phyloP scores from a whole-genome alignment of 2,329 filamentous ascomycete species.

The Cordyceps farinosa region DNA sequence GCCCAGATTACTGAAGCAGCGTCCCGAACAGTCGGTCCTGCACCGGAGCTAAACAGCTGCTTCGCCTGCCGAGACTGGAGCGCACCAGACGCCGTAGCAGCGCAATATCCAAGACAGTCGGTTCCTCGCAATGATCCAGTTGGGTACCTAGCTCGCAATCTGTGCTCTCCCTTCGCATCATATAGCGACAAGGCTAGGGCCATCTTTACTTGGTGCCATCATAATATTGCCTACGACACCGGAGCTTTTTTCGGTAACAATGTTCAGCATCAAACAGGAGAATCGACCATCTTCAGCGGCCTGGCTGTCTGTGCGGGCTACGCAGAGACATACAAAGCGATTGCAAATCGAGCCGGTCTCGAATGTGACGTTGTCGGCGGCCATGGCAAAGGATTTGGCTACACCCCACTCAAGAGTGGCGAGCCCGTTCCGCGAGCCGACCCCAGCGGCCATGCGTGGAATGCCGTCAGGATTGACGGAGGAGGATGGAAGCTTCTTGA shows the following conservation, averaged over 20 bases:
- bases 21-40: conserved; percentile 29
- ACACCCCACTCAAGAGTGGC: conserved; percentile 59
- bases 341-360: conserved; percentile 76
- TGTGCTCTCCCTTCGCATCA: conserved; percentile 77
- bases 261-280: conserved; percentile 64
- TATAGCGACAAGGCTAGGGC: conserved; percentile 86
- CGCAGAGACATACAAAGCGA: conserved; percentile 72
- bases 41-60: conserved; percentile 48
- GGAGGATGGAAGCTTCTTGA: conserved; percentile 91
- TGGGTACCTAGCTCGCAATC: conserved; percentile 69
- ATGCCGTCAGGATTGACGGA: conserved; percentile 81
- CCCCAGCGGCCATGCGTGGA: conserved; percentile 78
- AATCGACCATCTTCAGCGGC: conserved; percentile 70
- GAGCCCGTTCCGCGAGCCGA: conserved; percentile 62
- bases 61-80: conserved; percentile 87
- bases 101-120: conserved; percentile 68
- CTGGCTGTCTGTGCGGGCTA: conserved; percentile 91
- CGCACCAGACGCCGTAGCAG: conserved; percentile 71
- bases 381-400: conserved; percentile 83
- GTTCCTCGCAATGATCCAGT: conserved; percentile 65
- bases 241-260: conserved; percentile 71
- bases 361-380: conserved; percentile 72
- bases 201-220: conserved; percentile 93
- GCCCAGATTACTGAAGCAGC: conserved; percentile 48
- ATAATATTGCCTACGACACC: conserved; percentile 86